Percentiles rank a stretch among this genome's conserved stretches.
These are phyloP conservation scores for Pyronema domesticum DNA, from an alignment of 495 filamentous ascomycete genomes.

Conservation along the genomic window DNA sequence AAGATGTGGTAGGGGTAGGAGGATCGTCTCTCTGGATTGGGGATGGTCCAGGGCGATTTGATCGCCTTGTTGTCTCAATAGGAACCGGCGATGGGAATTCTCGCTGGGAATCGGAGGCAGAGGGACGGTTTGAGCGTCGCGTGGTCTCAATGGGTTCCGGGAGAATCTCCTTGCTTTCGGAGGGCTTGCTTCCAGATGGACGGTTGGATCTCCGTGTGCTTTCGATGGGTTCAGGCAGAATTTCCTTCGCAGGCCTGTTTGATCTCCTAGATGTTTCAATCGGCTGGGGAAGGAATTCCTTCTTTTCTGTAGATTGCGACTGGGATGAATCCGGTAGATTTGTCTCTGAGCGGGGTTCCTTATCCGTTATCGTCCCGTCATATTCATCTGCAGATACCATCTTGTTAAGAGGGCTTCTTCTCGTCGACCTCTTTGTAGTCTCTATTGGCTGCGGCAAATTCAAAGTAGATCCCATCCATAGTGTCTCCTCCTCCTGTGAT, in stretches of 20 bases:
- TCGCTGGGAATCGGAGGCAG: background rate
- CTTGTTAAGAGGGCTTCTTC: conserved; percentile 4
- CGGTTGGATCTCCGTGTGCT: conserved; percentile 20
- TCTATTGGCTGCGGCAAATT: conserved; percentile 19
- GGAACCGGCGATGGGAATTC: conserved; percentile 1
- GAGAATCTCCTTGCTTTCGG: conserved; percentile 4
- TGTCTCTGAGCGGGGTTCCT: background rate
- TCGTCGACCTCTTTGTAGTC: conserved; percentile 10
- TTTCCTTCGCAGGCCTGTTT: conserved; percentile 14
- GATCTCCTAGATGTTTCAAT: conserved; percentile 17
- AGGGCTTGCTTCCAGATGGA: background rate
- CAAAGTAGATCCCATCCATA: conserved; percentile 7
- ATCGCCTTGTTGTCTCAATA: conserved; percentile 17
- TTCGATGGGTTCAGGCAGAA: conserved; percentile 21
- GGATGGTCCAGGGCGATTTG: conserved; percentile 17
- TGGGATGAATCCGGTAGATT: background rate
- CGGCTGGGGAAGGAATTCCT: conserved; percentile 7
- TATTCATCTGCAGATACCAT: background rate
- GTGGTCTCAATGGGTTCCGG: conserved; percentile 20
- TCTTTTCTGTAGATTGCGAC: background rate
- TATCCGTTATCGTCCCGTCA: background rate
- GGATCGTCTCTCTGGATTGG: conserved; percentile 17
- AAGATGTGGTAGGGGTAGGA: conserved; percentile 19
- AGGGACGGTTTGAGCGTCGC: conserved; percentile 18
- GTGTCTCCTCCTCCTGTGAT: conserved; percentile 13